Evolutionary conservation across 176 grass and related monocot species (phyloP).

Genomic region (bread wheat (Triticum aestivum)): DNA sequence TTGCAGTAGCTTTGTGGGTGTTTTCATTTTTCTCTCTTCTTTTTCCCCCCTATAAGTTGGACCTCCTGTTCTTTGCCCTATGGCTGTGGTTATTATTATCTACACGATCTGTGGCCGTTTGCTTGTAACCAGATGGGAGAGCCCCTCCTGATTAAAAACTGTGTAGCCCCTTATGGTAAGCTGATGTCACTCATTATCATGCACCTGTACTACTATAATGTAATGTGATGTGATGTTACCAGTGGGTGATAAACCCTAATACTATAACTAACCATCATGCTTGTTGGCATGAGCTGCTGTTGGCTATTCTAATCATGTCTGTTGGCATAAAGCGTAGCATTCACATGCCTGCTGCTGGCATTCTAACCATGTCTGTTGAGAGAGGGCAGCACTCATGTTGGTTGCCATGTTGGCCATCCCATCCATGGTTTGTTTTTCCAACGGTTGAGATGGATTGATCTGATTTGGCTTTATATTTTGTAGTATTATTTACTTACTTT

Average conservation of each 20-base stretch:
- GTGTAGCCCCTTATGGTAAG: neutral
- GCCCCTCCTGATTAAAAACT: slow-evolving; percentile 29
- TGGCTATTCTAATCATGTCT: slow-evolving; percentile 21
- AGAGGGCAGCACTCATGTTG: neutral
- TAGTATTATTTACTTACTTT: neutral
- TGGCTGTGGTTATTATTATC: slow-evolving; percentile 34
- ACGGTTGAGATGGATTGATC: neutral
- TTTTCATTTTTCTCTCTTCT: neutral
- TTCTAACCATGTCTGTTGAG: neutral
- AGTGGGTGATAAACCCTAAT: slow-evolving; percentile 17
- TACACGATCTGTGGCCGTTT: slow-evolving; percentile 41
- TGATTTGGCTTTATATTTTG: neutral
- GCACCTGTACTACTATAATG: no score
- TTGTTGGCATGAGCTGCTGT: slow-evolving; percentile 2
- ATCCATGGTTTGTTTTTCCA: neutral
- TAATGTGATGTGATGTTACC: slow-evolving; percentile 22
- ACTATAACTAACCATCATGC: slow-evolving; percentile 12
- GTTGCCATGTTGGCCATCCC: slow-evolving; percentile 2
- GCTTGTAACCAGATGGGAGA: slow-evolving; percentile 42
- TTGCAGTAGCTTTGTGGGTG: slow-evolving; percentile 55
- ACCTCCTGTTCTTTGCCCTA: slow-evolving; percentile 38
- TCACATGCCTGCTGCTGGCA: neutral
- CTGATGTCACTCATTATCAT: no score
- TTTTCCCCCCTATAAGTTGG: neutral
- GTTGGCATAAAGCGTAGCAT: slow-evolving; percentile 1